Evolutionary conservation across 2,329 filamentous ascomycete genomes (phyloP), one percentile per base, ranked within the genome.

Genomic region (Fusarium acutatum): DNA sequence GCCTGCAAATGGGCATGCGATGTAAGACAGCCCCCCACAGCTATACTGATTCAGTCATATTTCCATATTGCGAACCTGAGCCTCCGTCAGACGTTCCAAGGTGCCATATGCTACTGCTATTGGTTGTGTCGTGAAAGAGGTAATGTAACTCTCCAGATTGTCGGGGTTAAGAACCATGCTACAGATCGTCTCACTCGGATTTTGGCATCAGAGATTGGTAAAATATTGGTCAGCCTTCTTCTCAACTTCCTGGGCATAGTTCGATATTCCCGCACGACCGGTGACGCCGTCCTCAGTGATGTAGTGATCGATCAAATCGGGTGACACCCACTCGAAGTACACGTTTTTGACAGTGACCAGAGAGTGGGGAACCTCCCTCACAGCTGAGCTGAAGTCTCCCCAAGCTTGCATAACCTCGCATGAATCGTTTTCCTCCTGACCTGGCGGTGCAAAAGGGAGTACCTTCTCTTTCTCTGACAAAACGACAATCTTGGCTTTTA

Each of bases 381-480:
- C 28, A 9, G 61, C 56, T 40, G 49, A 50, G 8, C 72, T 64
- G 26, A 71, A 35, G 30, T 60, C 72, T 26, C 66, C 75, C 90
- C 90, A 92, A 3, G 80, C 81, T 24, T 75, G 76, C 5, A 72
- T 80, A 15, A 93, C 72, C 78, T 92, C 90, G 4, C 66, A 67
- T 4, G 84, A 76, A 60, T 88, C 85, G 67, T 91, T 90, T 28
- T 86, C 83, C n/a, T 84, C 82, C 4, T 81, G 78, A 2, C 79
- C 83, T 0, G 85, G 84, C 1, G 83, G 81, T 1, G 87, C 86
- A 50, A 82, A 80, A 3, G 80, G 80, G 6, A 80, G 59, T 32
- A 93, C 85, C 79, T 93, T 93, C 54, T 91, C 91, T 11, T 85
- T 82, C 61, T 91, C 89, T 49, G 87, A 87, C 8, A 93, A 72